A percentile compares a stretch with the other conserved stretches of the same genome.
Evolutionary conservation across 2,329 filamentous ascomycete genomes (phyloP).

Genomic region (Aureobasidium subglaciale): DNA sequence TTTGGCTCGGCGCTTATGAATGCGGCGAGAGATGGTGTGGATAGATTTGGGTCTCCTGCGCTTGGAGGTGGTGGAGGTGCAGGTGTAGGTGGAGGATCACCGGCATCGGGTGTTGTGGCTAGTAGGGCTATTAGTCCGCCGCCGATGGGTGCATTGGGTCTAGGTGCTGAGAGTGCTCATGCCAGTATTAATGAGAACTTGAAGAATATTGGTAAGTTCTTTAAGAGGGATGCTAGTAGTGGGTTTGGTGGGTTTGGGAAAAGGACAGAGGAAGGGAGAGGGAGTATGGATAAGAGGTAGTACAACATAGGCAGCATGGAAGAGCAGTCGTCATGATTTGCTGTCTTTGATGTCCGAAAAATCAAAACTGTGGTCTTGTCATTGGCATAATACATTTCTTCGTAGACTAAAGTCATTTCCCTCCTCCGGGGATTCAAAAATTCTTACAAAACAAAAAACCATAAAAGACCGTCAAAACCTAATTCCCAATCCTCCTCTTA

Average conservation of each 20-base stretch:
- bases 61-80: too few relatives aligned
- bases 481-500: background rate
- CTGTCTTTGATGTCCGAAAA: too few relatives aligned
- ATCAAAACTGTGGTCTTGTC: too few relatives aligned
- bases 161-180: conserved; percentile 18
- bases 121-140: conserved; percentile 27
- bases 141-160: conserved; percentile 23
- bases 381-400: conserved; percentile 10
- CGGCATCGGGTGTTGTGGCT: conserved; percentile 20
- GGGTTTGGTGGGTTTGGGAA: conserved; percentile 67
- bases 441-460: conserved; percentile 2
- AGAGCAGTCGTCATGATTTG: too few relatives aligned
- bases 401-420: conserved; percentile 1
- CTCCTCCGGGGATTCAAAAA: too few relatives aligned
- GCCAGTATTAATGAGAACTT: conserved; percentile 74
- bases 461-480: too few relatives aligned
- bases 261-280: conserved; percentile 16
- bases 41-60: conserved; percentile 61
- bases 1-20: conserved; percentile 84
- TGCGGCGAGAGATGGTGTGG: conserved; percentile 76
- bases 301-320: background rate
- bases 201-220: conserved; percentile 95
- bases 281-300: conserved; percentile 16
- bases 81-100: too few relatives aligned
- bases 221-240: conserved; percentile 71